Conservation (phyloP, 805 yeast genomes). For the Saccharomycopsis schoenii region DNA sequence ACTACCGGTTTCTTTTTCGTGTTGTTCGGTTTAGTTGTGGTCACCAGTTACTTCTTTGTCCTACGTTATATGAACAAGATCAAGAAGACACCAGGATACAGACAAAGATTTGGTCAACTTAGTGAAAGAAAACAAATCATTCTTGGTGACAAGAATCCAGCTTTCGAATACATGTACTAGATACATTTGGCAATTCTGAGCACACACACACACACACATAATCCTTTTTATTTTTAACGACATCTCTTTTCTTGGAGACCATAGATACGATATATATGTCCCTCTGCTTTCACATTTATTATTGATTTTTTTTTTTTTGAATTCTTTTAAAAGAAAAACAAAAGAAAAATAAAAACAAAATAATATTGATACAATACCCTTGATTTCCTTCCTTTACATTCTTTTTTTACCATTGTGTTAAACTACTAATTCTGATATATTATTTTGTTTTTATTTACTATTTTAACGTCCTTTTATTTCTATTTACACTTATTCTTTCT, state of each 20-base stretch:
- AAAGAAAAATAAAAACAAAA: not conserved
- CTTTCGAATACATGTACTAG: conserved; percentile 29
- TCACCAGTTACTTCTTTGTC: conserved; percentile 6
- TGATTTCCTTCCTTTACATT: not conserved
- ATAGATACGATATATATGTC: not conserved
- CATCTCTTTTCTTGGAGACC: not conserved
- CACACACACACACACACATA: too few species aligned
- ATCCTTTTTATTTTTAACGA: not conserved
- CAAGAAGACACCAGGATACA: conserved; percentile 23
- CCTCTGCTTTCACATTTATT: not conserved
- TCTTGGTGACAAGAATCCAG: conserved; percentile 32
- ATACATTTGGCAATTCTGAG: not conserved
- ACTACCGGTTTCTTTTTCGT: conserved; percentile 10
- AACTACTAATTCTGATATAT: not conserved
- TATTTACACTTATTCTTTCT: not conserved
- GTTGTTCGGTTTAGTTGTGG: conserved; percentile 2
- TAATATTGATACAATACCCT: not conserved
- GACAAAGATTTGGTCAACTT: conserved; percentile 22
- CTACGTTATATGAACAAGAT: conserved; percentile 20
- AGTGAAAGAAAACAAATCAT: conserved; percentile 26
- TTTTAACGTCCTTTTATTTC: not conserved
- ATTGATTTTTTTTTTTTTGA: not conserved
- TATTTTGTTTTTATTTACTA: not conserved
- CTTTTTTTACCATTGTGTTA: not conserved
- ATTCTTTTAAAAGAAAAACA: not conserved